Evolutionary conservation across 768 basidiomycete genomes (phyloP).

Genomic region (Tubosaeta sp.): DNA sequence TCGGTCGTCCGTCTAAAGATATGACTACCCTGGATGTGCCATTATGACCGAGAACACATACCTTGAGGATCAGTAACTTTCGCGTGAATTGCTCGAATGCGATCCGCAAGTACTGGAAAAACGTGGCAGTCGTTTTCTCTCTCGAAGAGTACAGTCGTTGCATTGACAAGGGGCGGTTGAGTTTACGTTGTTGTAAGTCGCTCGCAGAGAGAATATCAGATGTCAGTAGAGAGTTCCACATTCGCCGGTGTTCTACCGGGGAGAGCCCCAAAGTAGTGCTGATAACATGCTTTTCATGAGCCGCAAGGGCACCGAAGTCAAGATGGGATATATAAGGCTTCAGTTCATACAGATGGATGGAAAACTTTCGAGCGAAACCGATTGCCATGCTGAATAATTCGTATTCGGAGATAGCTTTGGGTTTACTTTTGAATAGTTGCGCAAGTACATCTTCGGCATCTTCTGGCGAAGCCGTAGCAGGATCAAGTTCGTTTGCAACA

Average conservation of each 20-base stretch:
- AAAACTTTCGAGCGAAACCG: slow-evolving; percentile 38
- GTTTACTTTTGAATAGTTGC: slow-evolving; percentile 46
- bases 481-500: slow-evolving; percentile 20
- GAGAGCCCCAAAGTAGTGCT: slow-evolving; percentile 38
- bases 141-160: slow-evolving; percentile 60
- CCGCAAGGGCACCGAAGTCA: slow-evolving; percentile 52
- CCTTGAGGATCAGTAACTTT: slow-evolving; percentile 56
- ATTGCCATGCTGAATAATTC: slow-evolving; percentile 53
- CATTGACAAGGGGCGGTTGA: slow-evolving; percentile 50
- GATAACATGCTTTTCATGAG: slow-evolving; percentile 51
- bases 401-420: slow-evolving; percentile 57
- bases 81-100: slow-evolving; percentile 55
- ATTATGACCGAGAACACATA: slow-evolving; percentile 20
- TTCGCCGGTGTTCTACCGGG: slow-evolving; percentile 39
- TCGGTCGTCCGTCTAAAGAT: slow-evolving; percentile 51
- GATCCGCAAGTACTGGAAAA: slow-evolving; percentile 58
- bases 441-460: slow-evolving; percentile 39
- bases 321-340: slow-evolving; percentile 46
- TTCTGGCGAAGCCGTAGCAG: slow-evolving; percentile 30
- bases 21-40: neutral
- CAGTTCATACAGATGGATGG: slow-evolving; percentile 38
- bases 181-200: slow-evolving; percentile 49
- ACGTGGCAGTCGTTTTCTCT: slow-evolving; percentile 47
- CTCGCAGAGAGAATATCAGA: slow-evolving; percentile 53
- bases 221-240: slow-evolving; percentile 63